phyloP scores from a whole-genome alignment of 2,329 filamentous ascomycete genomes.

The Trichophyton simii region DNA sequence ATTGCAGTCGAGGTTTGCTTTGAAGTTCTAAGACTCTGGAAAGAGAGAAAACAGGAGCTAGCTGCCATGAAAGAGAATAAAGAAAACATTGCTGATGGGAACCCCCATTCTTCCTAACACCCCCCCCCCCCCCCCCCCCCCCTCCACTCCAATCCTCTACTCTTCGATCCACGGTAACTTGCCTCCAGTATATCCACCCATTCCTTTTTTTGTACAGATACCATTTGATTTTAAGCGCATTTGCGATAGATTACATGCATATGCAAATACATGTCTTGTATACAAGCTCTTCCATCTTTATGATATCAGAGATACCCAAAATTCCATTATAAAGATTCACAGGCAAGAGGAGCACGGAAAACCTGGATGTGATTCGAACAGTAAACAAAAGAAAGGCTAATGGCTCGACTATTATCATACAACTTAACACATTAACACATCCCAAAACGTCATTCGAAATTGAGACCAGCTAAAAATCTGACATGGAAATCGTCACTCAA shows the following conservation, averaged over 20 bases:
- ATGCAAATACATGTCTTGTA: not conserved
- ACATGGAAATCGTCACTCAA: constrained; percentile 1
- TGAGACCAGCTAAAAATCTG: constrained; percentile 2
- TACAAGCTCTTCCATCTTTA: not conserved
- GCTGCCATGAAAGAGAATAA: constrained; percentile 9
- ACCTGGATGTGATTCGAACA: not conserved
- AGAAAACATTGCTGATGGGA: not conserved
- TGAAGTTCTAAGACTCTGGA: constrained; percentile 62
- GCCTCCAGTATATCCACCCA: not conserved
- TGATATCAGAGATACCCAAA: not conserved
- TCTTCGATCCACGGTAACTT: not conserved
- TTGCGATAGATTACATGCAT: not conserved
- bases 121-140: too few species aligned
- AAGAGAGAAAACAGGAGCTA: constrained; percentile 42
- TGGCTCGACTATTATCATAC: not conserved
- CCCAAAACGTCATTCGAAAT: constrained; percentile 3
- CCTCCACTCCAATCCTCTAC: not conserved
- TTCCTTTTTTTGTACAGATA: not conserved
- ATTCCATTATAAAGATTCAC: not conserved
- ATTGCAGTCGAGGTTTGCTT: constrained; percentile 89
- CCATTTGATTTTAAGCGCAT: not conserved
- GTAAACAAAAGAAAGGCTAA: not conserved
- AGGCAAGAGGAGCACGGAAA: not conserved
- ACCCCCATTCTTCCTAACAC: not conserved
- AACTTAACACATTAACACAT: not conserved